phyloP scores from a whole-genome alignment of 495 filamentous ascomycete species.

The Talaromyces trachyspermus region DNA sequence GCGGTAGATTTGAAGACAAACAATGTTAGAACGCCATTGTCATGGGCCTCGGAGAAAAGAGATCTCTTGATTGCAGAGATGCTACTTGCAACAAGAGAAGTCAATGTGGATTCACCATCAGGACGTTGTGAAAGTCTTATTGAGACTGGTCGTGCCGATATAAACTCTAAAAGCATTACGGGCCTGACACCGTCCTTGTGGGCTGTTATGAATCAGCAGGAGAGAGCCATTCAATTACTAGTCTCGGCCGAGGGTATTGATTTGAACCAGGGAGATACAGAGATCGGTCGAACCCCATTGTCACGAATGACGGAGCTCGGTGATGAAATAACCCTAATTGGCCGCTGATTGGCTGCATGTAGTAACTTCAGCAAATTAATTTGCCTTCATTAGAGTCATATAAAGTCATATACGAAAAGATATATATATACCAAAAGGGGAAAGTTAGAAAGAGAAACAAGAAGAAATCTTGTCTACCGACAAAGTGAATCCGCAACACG shows the following conservation, averaged over 20 bases:
- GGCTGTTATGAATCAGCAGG: constrained; percentile 16
- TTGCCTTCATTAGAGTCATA: no score
- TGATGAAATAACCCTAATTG: constrained; percentile 9
- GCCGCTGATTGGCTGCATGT: no score
- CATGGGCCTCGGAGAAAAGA: constrained; percentile 15
- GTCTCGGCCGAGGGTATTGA: constrained; percentile 16
- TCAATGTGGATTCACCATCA: background rate
- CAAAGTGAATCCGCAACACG: no score
- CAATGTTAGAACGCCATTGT: constrained; percentile 17
- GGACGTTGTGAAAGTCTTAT: constrained; percentile 6
- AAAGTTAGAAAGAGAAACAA: no score
- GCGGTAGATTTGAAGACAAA: constrained; percentile 2
- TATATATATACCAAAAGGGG: no score
- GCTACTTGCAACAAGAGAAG: no score
- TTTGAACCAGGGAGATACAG: constrained; percentile 1
- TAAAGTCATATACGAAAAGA: no score
- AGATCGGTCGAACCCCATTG: background rate
- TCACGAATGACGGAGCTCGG: constrained; percentile 2
- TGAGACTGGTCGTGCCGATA: constrained; percentile 8
- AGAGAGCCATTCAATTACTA: constrained; percentile 16
- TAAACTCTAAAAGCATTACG: constrained; percentile 14
- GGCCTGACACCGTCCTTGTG: constrained; percentile 8
- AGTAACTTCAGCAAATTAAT: no score
- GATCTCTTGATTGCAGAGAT: constrained; percentile 12
- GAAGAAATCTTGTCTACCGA: no score